Conservation (phyloP, 768 basidiomycete species). For the Podaxis sp. region DNA sequence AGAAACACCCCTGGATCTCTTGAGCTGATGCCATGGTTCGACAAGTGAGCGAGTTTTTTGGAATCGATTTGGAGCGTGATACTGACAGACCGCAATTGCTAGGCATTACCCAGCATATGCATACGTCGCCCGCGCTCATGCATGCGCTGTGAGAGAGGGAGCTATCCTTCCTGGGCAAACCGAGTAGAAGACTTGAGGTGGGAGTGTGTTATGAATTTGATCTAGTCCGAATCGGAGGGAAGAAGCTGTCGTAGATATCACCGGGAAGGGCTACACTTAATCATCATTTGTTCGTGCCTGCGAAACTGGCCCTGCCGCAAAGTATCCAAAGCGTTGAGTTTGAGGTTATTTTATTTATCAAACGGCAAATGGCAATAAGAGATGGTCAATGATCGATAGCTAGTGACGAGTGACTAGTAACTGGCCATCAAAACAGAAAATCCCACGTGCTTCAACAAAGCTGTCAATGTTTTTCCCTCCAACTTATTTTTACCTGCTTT, state of each 20-base stretch:
- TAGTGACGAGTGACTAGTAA: no score
- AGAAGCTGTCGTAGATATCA: background rate
- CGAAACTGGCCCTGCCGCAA: background rate
- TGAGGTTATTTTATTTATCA: background rate
- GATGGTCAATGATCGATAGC: no score
- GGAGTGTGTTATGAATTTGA: background rate
- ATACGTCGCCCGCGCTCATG: constrained; percentile 26
- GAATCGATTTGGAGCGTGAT: background rate
- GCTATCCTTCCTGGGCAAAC: constrained; percentile 19
- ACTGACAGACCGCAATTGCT: background rate
- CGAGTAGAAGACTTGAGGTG: constrained; percentile 15
- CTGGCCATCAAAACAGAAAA: background rate
- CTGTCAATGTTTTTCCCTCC: background rate
- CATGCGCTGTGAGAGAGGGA: constrained; percentile 23
- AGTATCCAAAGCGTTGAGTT: background rate
- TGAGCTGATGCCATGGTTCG: constrained; percentile 43
- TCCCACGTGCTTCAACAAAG: background rate
- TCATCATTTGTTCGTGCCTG: background rate
- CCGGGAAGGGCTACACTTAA: no score
- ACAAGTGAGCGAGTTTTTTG: constrained; percentile 32
- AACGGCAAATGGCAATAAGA: no score
- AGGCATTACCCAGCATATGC: constrained; percentile 27
- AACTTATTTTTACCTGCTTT: background rate
- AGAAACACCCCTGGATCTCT: constrained; percentile 41
- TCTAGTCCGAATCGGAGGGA: background rate